Evolutionary conservation across 148 eudicot species (phyloP), one percentile per base, ranked within the genome.

Genomic region (Rhododendron mucronatum): DNA sequence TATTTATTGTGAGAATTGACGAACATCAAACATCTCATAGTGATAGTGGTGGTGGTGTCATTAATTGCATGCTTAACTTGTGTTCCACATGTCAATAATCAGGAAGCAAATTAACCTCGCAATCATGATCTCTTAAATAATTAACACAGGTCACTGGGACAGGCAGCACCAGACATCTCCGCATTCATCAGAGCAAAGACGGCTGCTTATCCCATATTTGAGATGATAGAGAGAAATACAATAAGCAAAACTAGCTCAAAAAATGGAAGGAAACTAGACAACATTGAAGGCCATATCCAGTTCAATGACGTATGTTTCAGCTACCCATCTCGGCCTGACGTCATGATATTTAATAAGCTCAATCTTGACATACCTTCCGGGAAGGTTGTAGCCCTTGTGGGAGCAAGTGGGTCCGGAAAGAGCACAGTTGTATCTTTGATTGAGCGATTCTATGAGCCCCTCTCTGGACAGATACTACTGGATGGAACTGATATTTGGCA

Each of bases 291-390:
- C 48, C 93, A 95, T 88, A 97, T 97, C 82, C 89, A 92, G 80
- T 95, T 97, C 84, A 91, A 88, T 88, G 94, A 95, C 48, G 96
- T 97, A 3, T 88, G 88, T 51, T 97, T 97, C 85, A 93, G 98
- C 90, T 97, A 97, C 80, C 99, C 99, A 18, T 94, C 99, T 63
- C 96, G 98, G n/a, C 96, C 98, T 50, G 98, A 97, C 82, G 98
- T 94, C 37, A 35, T 35, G 37, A 35, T 35, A 35, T 35, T 95
- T 86, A 84, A 95, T 83, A 93, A 91, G 55, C 88, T 97, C 20
- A 76, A 88, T 83, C 92, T 97, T 23, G 95, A 95, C 78, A 94
- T 97, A 82, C 96, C 99, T 67, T 78, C 98, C 11, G 99, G 99
- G 47, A 97, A 97, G 85, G 91, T 97, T 51, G 93, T 97, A 82